phyloP scores from a whole-genome alignment of 208 protist species.

The Leptomonas seymouri region DNA sequence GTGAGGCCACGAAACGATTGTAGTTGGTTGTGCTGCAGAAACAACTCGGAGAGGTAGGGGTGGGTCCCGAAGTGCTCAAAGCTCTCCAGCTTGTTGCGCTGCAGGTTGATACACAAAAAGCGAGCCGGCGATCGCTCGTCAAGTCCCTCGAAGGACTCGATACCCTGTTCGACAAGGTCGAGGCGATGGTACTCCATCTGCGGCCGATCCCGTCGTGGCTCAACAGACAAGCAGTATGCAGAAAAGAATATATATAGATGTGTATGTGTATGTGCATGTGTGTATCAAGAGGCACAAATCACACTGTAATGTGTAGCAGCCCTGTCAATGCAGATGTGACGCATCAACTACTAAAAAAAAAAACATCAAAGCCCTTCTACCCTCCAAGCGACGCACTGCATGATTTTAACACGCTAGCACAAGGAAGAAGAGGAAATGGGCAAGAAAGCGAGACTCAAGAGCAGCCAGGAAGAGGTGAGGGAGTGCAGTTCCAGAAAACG shows the following conservation, averaged over 20 bases:
- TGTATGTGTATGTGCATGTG: no score
- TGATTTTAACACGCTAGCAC: no score
- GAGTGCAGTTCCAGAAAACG: no score
- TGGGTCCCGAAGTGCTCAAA: conserved; percentile 85
- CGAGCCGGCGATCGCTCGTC: conserved; percentile 38
- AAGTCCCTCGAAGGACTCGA: conserved; percentile 60
- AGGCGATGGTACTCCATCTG: conserved; percentile 54
- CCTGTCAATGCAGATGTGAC: no score
- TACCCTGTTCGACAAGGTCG: conserved; percentile 42
- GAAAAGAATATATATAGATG: conserved; percentile 11
- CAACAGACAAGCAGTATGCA: neutral
- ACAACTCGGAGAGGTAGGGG: conserved; percentile 57
- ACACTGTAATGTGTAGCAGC: neutral
- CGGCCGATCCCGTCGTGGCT: neutral
- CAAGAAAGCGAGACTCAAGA: no score
- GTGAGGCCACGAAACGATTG: conserved; percentile 70
- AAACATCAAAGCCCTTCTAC: no score
- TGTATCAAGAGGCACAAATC: neutral
- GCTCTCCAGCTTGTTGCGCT: conserved; percentile 48
- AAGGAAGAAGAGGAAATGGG: no score
- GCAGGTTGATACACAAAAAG: conserved; percentile 69
- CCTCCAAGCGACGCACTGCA: no score
- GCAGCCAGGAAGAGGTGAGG: no score
- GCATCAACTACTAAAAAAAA: no score
- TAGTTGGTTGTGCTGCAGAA: conserved; percentile 64